Percentiles rank a stretch among this genome's conserved stretches.
These are phyloP conservation scores for Lodderomyces jiufengensis DNA, from an alignment of 1,139 yeast genomes.

Conservation along the genomic window DNA sequence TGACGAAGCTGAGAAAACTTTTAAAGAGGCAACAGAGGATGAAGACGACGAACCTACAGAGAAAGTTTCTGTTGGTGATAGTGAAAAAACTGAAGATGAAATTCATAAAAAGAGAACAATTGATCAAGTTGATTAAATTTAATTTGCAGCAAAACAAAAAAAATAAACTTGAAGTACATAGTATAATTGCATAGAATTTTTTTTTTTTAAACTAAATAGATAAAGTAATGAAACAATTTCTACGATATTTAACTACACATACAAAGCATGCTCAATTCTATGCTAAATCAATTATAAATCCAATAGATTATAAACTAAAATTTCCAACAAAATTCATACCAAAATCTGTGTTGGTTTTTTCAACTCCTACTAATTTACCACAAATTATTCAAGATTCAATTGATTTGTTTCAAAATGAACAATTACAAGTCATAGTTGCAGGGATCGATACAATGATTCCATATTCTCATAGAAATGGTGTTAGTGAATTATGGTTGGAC, in stretches of 20 bases:
- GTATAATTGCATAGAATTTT: background rate
- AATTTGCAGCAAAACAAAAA: slow-evolving; percentile 7
- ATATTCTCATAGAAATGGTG: slow-evolving; percentile 37
- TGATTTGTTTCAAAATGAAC: slow-evolving; percentile 21
- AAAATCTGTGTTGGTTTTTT: slow-evolving; percentile 28
- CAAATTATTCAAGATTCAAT: slow-evolving; percentile 32
- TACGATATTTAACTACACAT: slow-evolving; percentile 2
- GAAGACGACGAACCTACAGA: background rate
- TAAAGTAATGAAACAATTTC: background rate
- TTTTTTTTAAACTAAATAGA: too few species aligned
- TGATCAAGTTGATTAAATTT: slow-evolving; percentile 26
- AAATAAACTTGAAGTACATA: slow-evolving; percentile 1
- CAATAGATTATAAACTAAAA: slow-evolving; percentile 13
- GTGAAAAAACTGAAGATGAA: background rate
- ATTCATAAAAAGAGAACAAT: slow-evolving; percentile 23
- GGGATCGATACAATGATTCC: slow-evolving; percentile 47
- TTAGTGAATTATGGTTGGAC: slow-evolving; percentile 48
- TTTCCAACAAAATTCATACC: slow-evolving; percentile 18
- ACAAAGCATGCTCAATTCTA: slow-evolving; percentile 4
- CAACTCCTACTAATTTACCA: slow-evolving; percentile 44
- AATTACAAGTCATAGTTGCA: slow-evolving; percentile 44
- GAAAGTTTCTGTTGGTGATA: slow-evolving; percentile 1
- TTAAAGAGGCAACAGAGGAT: background rate
- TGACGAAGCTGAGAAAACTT: slow-evolving; percentile 8
- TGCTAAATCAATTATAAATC: slow-evolving; percentile 21